A percentile compares a stretch with the other conserved stretches of the same genome.
Conservation (phyloP, 2,329 filamentous ascomycete genomes). For the Clonostachys sp. region DNA sequence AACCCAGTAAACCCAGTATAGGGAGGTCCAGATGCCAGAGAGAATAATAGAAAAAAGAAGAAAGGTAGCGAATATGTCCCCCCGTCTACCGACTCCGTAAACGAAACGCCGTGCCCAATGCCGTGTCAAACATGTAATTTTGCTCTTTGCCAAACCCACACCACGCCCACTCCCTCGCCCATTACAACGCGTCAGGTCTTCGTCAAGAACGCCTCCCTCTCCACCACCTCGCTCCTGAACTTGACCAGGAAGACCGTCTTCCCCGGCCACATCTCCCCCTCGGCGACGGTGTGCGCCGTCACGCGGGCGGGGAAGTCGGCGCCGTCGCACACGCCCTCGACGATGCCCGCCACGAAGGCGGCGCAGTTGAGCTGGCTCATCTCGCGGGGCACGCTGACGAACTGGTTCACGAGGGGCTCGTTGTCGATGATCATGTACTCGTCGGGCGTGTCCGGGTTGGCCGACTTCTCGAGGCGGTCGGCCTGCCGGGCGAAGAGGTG, state of each 20-base stretch:
- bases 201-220: slow-evolving; percentile 79
- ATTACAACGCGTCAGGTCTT: slow-evolving; percentile 33
- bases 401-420: slow-evolving; percentile 91
- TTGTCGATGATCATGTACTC: slow-evolving; percentile 99
- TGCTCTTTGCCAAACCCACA: background rate
- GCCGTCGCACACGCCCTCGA: slow-evolving; percentile 94
- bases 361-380: slow-evolving; percentile 97
- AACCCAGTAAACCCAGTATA: too few relatives aligned
- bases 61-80: too few relatives aligned
- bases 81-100: too few relatives aligned
- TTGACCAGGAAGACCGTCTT: slow-evolving; percentile 95
- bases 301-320: slow-evolving; percentile 86
- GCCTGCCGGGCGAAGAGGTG: slow-evolving; percentile 89
- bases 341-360: slow-evolving; percentile 88
- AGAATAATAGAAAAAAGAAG: too few relatives aligned
- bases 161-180: background rate
- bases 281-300: slow-evolving; percentile 74
- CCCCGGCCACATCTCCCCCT: slow-evolving; percentile 86
- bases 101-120: too few relatives aligned
- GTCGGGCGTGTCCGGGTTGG: slow-evolving; percentile 74
- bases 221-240: slow-evolving; percentile 86
- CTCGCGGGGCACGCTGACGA: slow-evolving; percentile 88
- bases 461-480: slow-evolving; percentile 86
- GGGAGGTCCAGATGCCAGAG: too few relatives aligned
- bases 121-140: slow-evolving; percentile 7